Evolutionary conservation across 2,329 filamentous ascomycete species (phyloP).

Genomic region (Aspergillus neoniger): DNA sequence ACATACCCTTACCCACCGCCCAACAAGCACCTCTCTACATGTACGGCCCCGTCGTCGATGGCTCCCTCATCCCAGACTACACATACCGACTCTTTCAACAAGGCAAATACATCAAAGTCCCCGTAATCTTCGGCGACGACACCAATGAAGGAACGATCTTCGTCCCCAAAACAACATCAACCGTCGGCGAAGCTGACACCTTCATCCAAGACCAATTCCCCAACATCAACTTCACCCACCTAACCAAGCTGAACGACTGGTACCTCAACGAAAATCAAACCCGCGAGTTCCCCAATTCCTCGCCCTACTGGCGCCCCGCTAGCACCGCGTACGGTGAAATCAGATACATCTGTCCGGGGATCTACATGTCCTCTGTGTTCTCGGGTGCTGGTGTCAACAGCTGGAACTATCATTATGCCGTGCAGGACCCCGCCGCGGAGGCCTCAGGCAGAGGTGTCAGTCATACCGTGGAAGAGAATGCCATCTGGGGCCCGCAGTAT

Average conservation of each 20-base stretch:
- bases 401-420: slow-evolving; percentile 72
- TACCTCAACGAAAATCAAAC: slow-evolving; percentile 56
- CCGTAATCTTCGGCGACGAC: slow-evolving; percentile 60
- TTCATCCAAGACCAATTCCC: slow-evolving; percentile 64
- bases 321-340: slow-evolving; percentile 65
- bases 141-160: slow-evolving; percentile 69
- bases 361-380: slow-evolving; percentile 54
- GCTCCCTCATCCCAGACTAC: slow-evolving; percentile 53
- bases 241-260: slow-evolving; percentile 54
- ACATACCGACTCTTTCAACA: slow-evolving; percentile 52
- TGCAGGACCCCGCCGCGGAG: slow-evolving; percentile 59
- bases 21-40: slow-evolving; percentile 49
- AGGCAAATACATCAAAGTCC: slow-evolving; percentile 54
- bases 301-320: slow-evolving; percentile 61
- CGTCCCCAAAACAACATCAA: slow-evolving; percentile 53
- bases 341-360: slow-evolving; percentile 65
- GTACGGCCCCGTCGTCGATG: slow-evolving; percentile 56
- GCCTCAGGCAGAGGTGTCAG: slow-evolving; percentile 62
- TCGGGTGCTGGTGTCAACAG: slow-evolving; percentile 38
- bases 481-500: slow-evolving; percentile 67
- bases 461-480: slow-evolving; percentile 67
- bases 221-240: slow-evolving; percentile 52
- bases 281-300: slow-evolving; percentile 50
- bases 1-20: slow-evolving; percentile 50
- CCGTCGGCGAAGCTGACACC: slow-evolving; percentile 50